These are phyloP conservation scores for Vachellia pachyceras DNA, from an alignment of 306 rosid species.

Conservation along the genomic window DNA sequence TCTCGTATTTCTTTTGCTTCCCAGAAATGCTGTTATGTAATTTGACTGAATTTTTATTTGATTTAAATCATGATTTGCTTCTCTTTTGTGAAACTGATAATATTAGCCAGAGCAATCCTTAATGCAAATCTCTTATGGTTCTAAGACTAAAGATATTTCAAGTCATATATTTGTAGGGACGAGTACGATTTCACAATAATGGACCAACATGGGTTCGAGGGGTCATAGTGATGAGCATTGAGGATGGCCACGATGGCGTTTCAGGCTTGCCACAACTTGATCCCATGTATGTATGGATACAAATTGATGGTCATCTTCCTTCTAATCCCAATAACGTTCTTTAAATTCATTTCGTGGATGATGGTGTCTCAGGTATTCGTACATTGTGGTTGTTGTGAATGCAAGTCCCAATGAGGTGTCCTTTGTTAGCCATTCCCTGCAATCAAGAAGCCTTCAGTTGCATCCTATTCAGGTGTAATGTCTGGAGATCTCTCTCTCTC, in stretches of 20 bases:
- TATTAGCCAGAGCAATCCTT: background rate
- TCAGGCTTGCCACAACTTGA: slow-evolving; percentile 88
- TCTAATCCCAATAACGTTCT: slow-evolving; percentile 19
- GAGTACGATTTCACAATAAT: slow-evolving; percentile 78
- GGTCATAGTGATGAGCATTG: slow-evolving; percentile 88
- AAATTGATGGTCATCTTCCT: slow-evolving; percentile 26
- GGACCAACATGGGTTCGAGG: slow-evolving; percentile 72
- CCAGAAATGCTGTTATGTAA: background rate
- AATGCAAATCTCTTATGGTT: slow-evolving; percentile 17
- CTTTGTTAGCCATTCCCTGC: slow-evolving; percentile 57
- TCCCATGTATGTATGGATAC: slow-evolving; percentile 75
- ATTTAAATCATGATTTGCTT: slow-evolving; percentile 19
- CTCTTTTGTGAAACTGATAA: background rate
- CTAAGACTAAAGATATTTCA: slow-evolving; percentile 20
- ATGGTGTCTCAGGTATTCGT: slow-evolving; percentile 67
- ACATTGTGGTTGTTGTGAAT: slow-evolving; percentile 73
- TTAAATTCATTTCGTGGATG: slow-evolving; percentile 29
- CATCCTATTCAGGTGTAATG: slow-evolving; percentile 84
- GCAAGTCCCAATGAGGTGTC: slow-evolving; percentile 77
- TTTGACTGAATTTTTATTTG: background rate
- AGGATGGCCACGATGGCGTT: slow-evolving; percentile 78
- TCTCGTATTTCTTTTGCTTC: background rate
- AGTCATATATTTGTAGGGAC: slow-evolving; percentile 49
- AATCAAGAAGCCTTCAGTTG: slow-evolving; percentile 64
- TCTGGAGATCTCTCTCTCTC: background rate